A percentile compares a stretch with the other conserved stretches of the same genome.
phyloP scores from a whole-genome alignment of 2,329 filamentous ascomycete genomes.

The Cadophora sp. region DNA sequence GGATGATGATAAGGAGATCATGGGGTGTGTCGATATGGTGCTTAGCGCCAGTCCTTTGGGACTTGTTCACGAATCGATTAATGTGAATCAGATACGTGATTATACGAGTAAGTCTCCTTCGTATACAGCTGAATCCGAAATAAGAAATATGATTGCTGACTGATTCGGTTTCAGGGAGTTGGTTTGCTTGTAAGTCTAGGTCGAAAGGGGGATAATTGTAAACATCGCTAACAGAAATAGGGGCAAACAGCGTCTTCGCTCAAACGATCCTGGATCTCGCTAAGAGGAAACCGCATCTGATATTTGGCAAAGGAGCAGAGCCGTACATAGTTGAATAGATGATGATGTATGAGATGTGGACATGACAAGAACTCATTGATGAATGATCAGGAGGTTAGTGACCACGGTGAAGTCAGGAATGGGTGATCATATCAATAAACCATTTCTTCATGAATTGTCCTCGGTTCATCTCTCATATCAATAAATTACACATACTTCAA shows the following conservation, averaged over 20 bases:
- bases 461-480: constrained; percentile 2
- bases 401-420: neutral
- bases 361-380: neutral
- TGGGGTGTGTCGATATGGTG: constrained; percentile 73
- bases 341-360: neutral
- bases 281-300: constrained; percentile 83
- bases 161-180: constrained; percentile 61
- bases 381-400: neutral
- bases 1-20: constrained; percentile 83
- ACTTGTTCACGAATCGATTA: constrained; percentile 89
- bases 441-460: neutral
- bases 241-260: constrained; percentile 97
- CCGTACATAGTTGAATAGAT: constrained; percentile 57
- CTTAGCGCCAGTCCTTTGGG: constrained; percentile 78
- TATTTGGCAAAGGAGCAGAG: constrained; percentile 72
- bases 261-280: constrained; percentile 91
- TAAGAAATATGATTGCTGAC: neutral
- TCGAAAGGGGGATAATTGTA: neutral
- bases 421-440: neutral
- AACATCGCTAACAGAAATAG: constrained; percentile 36
- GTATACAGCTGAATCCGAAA: neutral
- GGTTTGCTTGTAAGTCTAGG: constrained; percentile 76
- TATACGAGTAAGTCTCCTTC: constrained; percentile 70
- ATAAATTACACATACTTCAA: constrained; percentile 4
- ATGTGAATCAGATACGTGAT: constrained; percentile 71